Base-by-base conservation (phyloP, 441 rosid species). In the Populus hybrid region DNA sequence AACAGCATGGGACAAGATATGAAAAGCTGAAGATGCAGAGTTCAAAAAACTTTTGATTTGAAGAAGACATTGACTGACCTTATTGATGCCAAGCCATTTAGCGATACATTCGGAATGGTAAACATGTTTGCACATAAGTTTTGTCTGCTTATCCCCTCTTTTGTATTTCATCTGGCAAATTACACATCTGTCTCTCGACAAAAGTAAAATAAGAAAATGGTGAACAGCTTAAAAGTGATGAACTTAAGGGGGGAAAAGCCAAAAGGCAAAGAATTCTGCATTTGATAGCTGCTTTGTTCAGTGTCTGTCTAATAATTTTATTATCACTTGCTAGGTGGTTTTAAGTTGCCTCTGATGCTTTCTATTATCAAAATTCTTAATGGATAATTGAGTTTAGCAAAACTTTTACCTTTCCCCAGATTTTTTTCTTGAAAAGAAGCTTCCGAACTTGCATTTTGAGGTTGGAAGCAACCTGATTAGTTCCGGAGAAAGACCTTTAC, bases 111-210 rank as follows among this genome's bases (percentile, higher is more conserved):
- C 82, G 9, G 85, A 86, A 63, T 91, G 93, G 79, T 90, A 91
- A 72, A 80, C 78, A 74, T 91, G 95, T 65, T 84, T 87, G 83
- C 95, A 91, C 0, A 93, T 89, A 67, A 91, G 82, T 35, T 88
- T 87, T 69, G 85, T 88, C 66, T 76, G 88, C 82, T 78, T 83
- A 68, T 90, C 91, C 23, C 95, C 91, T 76, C 88, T 85, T 83
- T 88, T 91, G 45, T 91, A 91, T 73, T 87, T 90, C 92, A 88
- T 91, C 81, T 91, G 95, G 86, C 95, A 91, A 73, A 91, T 86
- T 61, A 91, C 95, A 73, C 95, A 91, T 79, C 95, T 91, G 79
- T 76, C 68, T 74, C 26, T 61, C 75, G 74, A 61, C 80, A 14
- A 26, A 20, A 53, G 12, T 68, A 74, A 11, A 26, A 50, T 36